These are phyloP conservation scores for Incumbomyces delicatus DNA, from an alignment of 2,329 filamentous ascomycete species.

Conservation along the genomic window DNA sequence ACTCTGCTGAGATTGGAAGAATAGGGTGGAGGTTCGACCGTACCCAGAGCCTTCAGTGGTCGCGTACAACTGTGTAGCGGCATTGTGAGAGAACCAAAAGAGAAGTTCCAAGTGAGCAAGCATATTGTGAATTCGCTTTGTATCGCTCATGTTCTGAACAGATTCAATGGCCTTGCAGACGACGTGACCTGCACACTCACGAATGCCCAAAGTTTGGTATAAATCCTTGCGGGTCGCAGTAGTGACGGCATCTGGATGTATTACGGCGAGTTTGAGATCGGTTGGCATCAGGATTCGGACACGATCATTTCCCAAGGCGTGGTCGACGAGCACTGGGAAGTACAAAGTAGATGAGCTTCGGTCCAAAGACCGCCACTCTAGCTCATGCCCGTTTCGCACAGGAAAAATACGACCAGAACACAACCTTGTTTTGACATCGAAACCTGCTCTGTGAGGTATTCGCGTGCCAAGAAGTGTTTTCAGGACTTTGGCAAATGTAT, in stretches of 20 bases:
- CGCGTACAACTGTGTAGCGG: too few species aligned
- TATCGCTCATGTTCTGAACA: background rate
- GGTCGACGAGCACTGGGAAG: constrained; percentile 8
- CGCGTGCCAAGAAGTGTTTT: background rate
- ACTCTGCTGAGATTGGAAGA: constrained; percentile 6
- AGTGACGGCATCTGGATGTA: constrained; percentile 9
- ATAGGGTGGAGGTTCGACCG: background rate
- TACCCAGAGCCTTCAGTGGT: too few species aligned
- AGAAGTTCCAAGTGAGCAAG: constrained; percentile 10
- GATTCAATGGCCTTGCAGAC: constrained; percentile 4
- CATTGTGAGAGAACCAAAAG: constrained; percentile 9
- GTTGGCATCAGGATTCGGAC: constrained; percentile 9
- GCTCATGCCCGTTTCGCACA: constrained; percentile 4
- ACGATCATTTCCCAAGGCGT: constrained; percentile 6
- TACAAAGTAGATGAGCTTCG: constrained; percentile 1
- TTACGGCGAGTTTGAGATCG: constrained; percentile 6
- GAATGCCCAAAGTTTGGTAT: constrained; percentile 9
- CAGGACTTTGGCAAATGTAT: constrained; percentile 8
- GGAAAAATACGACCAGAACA: constrained; percentile 6
- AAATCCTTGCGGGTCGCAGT: constrained; percentile 6
- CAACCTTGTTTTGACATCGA: background rate
- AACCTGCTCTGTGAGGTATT: constrained; percentile 1
- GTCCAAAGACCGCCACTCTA: constrained; percentile 5
- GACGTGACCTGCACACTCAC: background rate
- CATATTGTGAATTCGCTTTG: background rate